Evolutionary conservation across 2,329 filamentous ascomycete species (phyloP).

Genomic region (Neonectria sp.): DNA sequence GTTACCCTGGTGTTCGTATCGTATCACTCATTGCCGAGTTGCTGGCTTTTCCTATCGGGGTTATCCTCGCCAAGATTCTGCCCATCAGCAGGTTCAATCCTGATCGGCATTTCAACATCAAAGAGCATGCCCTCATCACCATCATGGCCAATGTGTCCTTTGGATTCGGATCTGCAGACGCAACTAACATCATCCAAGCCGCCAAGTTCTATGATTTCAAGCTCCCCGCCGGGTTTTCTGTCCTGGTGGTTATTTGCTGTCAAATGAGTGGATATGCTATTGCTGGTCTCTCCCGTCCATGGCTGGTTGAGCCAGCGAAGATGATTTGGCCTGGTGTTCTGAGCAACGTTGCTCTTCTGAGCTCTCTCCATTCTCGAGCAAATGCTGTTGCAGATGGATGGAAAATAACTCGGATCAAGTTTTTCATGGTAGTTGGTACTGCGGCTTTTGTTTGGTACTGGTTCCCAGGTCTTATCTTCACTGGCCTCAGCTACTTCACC

Average conservation of each 20-base stretch:
- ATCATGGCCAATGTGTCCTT: conserved; percentile 57
- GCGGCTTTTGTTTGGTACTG: conserved; percentile 71
- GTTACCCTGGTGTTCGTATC: conserved; percentile 23
- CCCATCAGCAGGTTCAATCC: conserved; percentile 49
- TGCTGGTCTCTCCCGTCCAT: conserved; percentile 22
- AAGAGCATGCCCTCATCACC: conserved; percentile 66
- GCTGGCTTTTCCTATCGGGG: conserved; percentile 21
- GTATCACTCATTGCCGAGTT: conserved; percentile 26
- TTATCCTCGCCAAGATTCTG: conserved; percentile 12
- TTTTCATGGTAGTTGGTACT: conserved; percentile 68
- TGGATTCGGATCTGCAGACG: conserved; percentile 32
- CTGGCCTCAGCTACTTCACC: conserved; percentile 71
- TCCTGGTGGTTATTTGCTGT: conserved; percentile 19
- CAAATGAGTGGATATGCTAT: conserved; percentile 24
- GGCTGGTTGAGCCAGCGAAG: conserved; percentile 17
- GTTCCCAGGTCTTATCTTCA: conserved; percentile 72
- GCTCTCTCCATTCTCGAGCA: conserved; percentile 46
- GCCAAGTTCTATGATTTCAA: conserved; percentile 22
- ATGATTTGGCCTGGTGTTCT: conserved; percentile 28
- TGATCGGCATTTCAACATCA: conserved; percentile 59
- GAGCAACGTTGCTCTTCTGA: conserved; percentile 22
- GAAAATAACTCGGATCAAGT: conserved; percentile 70
- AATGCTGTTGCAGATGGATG: conserved; percentile 73
- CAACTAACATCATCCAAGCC: conserved; percentile 56
- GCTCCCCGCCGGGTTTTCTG: conserved; percentile 67